Conservation (phyloP, 306 rosid genomes). For the Abrus precatorius region DNA sequence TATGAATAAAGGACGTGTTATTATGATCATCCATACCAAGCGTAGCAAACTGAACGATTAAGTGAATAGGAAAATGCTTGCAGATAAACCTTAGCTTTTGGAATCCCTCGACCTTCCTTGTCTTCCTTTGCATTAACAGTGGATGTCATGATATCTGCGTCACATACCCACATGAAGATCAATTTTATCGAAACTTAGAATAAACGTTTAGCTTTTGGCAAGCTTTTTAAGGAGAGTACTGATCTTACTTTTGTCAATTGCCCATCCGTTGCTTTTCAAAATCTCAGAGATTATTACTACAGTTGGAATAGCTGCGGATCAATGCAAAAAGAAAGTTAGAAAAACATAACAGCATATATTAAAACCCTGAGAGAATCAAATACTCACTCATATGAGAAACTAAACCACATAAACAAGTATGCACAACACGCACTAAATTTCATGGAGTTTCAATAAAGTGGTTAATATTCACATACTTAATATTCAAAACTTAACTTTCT, state of each 20-base stretch:
- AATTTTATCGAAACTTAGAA: conserved; percentile 3
- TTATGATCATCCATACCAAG: neutral
- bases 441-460: too few species aligned
- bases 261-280: conserved; percentile 69
- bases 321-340: conserved; percentile 32
- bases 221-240: conserved; percentile 24
- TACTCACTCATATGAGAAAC: neutral
- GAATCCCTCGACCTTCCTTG: conserved; percentile 52
- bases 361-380: too few species aligned
- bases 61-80: conserved; percentile 21
- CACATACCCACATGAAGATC: conserved; percentile 34
- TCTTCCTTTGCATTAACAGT: conserved; percentile 54
- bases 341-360: neutral
- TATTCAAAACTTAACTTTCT: neutral
- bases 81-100: conserved; percentile 70
- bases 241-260: conserved; percentile 69
- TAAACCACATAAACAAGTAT: neutral
- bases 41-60: neutral
- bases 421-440: neutral
- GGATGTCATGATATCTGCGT: conserved; percentile 52
- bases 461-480: conserved; percentile 1
- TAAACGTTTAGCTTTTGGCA: neutral
- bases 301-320: conserved; percentile 74
- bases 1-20: neutral
- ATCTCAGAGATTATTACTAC: conserved; percentile 65